These are phyloP conservation scores for Oryza australiensis DNA, from an alignment of 176 grass and related monocot genomes.

Conservation along the genomic window DNA sequence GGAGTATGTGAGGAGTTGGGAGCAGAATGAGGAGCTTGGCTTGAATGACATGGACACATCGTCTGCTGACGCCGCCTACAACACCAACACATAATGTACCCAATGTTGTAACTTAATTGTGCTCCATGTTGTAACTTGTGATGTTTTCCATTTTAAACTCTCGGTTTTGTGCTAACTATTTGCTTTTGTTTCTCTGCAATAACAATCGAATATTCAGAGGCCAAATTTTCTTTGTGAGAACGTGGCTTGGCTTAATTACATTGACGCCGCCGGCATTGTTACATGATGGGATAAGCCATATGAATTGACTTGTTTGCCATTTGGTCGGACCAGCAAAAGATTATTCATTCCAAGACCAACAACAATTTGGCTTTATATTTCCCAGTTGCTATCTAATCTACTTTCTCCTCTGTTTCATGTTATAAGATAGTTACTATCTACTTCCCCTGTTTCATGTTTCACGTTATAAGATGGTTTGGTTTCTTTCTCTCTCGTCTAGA, in stretches of 20 bases:
- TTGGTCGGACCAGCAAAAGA: too few relatives aligned
- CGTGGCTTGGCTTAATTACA: not conserved
- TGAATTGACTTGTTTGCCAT: too few relatives aligned
- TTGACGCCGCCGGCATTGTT: not conserved
- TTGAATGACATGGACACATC: slow-evolving; percentile 99
- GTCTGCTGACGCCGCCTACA: slow-evolving; percentile 70
- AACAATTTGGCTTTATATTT: too few relatives aligned
- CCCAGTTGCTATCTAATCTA: too few relatives aligned
- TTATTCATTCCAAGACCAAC: too few relatives aligned
- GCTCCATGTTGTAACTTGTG: slow-evolving; percentile 12
- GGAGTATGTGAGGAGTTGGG: slow-evolving; percentile 80
- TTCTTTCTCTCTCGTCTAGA: too few relatives aligned
- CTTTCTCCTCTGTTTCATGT: too few relatives aligned
- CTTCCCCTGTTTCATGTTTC: too few relatives aligned
- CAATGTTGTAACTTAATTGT: slow-evolving; percentile 14
- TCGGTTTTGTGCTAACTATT: not conserved
- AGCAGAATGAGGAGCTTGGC: slow-evolving; percentile 94
- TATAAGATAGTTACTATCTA: too few relatives aligned
- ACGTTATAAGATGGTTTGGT: too few relatives aligned
- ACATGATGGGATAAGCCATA: too few relatives aligned
- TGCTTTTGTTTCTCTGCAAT: not conserved
- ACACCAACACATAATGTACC: slow-evolving; percentile 36
- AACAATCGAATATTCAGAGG: not conserved
- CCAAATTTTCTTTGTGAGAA: not conserved
- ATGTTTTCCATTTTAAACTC: not conserved